Evolutionary conservation across 257 asterid species (phyloP).

Genomic region (Orobanche coerulescens): DNA sequence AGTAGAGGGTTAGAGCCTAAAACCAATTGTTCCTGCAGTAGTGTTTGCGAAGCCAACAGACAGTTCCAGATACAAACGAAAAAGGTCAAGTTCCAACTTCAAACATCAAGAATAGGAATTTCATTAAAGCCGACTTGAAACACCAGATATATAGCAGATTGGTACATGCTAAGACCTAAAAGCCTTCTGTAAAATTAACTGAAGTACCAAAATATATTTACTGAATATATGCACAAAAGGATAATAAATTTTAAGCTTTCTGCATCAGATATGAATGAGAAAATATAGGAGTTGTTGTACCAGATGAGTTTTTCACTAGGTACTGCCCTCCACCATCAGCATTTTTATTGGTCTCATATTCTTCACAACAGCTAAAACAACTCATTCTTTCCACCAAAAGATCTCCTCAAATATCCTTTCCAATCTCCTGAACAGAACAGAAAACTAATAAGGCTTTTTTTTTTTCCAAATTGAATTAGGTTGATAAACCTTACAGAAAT

Average conservation of each 20-base stretch:
- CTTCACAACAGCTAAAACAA: slow-evolving; percentile 66
- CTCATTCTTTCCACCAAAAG: slow-evolving; percentile 35
- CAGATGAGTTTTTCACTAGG: slow-evolving; percentile 41
- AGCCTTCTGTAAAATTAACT: slow-evolving; percentile 3
- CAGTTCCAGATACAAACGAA: neutral
- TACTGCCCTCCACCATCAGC: slow-evolving; percentile 52
- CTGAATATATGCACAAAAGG: no score
- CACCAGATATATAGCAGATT: neutral
- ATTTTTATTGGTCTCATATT: slow-evolving; percentile 46
- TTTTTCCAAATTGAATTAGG: neutral
- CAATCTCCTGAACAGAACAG: slow-evolving; percentile 22
- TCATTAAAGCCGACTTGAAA: slow-evolving; percentile 16
- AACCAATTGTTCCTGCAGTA: neutral
- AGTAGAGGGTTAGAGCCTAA: neutral
- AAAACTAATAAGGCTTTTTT: neutral
- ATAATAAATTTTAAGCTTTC: neutral
- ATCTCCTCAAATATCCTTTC: slow-evolving; percentile 5
- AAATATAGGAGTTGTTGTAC: slow-evolving; percentile 27
- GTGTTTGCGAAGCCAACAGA: slow-evolving; percentile 10
- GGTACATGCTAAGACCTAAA: neutral
- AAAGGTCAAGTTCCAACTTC: neutral
- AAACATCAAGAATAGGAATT: slow-evolving; percentile 5
- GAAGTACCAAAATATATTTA: no score
- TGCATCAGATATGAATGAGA: neutral
- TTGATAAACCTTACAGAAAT: neutral